These are phyloP conservation scores for Ophiocordyceps australis DNA, from an alignment of 2,329 filamentous ascomycete species.

Conservation along the genomic window DNA sequence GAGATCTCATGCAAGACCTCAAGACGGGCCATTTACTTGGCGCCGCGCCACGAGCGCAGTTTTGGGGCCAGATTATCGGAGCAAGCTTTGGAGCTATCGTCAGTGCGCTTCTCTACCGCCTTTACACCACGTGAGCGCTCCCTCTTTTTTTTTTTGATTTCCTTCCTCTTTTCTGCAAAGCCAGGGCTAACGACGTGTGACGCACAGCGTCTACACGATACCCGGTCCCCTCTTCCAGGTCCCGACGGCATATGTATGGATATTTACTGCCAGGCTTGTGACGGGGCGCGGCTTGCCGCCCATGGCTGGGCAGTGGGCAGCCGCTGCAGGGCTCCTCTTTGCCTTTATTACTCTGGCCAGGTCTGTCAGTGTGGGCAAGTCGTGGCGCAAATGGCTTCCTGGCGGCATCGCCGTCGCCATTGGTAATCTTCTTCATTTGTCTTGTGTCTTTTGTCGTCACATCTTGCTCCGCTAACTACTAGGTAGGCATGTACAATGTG, in stretches of 20 bases:
- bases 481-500: constrained; percentile 86
- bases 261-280: constrained; percentile 86
- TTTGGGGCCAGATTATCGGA: constrained; percentile 90
- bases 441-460: too few species aligned
- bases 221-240: constrained; percentile 85
- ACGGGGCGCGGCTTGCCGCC: constrained; percentile 76
- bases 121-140: constrained; percentile 48
- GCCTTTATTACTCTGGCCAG: constrained; percentile 51
- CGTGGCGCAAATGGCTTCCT: constrained; percentile 63
- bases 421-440: too few species aligned
- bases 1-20: constrained; percentile 91
- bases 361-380: constrained; percentile 33
- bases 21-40: constrained; percentile 91
- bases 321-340: constrained; percentile 59
- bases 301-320: constrained; percentile 67
- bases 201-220: constrained; percentile 57
- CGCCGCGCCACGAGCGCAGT: constrained; percentile 84
- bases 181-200: neutral
- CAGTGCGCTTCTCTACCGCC: constrained; percentile 69
- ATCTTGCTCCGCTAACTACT: constrained; percentile 6
- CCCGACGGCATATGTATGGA: constrained; percentile 91
- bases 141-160: neutral
- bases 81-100: constrained; percentile 72
- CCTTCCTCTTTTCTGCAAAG: neutral
- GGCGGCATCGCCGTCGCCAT: constrained; percentile 93